phyloP scores from a whole-genome alignment of 176 grass and related monocot genomes.

The Eragrostis curvula region DNA sequence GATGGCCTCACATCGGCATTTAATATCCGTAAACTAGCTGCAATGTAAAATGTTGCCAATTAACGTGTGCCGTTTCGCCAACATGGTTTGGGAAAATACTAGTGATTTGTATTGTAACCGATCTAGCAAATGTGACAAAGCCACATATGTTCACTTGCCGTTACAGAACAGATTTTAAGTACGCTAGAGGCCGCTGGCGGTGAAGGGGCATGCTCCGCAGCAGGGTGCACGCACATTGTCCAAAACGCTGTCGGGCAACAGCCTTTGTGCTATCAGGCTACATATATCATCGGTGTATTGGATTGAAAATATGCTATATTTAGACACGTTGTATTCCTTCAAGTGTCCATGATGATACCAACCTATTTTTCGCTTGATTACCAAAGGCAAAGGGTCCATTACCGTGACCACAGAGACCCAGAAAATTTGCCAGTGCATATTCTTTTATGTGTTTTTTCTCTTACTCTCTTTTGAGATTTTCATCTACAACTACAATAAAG shows the following conservation, averaged over 20 bases:
- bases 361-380: not conserved
- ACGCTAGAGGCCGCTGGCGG: not conserved
- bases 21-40: not conserved
- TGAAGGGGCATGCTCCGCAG: too few relatives aligned
- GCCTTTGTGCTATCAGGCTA: too few relatives aligned
- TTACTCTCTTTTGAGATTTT: slow-evolving; percentile 23
- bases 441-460: slow-evolving; percentile 12
- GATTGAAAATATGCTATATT: slow-evolving; percentile 19
- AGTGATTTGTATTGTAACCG: not conserved
- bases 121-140: not conserved
- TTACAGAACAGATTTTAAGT: slow-evolving; percentile 27
- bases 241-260: too few relatives aligned
- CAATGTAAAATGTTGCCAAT: not conserved
- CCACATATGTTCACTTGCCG: not conserved
- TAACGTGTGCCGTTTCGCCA: not conserved
- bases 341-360: not conserved
- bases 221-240: too few relatives aligned
- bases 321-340: not conserved
- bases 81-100: not conserved
- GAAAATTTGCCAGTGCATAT: slow-evolving; percentile 20
- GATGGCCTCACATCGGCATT: not conserved
- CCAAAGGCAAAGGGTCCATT: not conserved
- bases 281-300: not conserved
- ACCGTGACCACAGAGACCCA: not conserved
- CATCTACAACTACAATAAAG: not conserved